Conservation (phyloP, 2,329 filamentous ascomycete genomes). For the Daldinia eschscholtzii region DNA sequence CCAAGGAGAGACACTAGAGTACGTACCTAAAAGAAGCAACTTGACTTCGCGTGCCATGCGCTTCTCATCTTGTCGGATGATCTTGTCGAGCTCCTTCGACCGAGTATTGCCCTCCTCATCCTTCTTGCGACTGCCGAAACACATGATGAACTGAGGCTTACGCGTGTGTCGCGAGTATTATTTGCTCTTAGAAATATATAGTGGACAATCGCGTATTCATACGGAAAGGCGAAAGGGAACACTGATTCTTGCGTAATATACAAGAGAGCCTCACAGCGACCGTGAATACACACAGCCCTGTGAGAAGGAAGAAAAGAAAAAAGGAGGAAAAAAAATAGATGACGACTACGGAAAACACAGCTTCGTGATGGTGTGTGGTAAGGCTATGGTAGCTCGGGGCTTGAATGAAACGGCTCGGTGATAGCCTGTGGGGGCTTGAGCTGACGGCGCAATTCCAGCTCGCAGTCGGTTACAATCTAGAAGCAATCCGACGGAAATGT, state of each 20-base stretch:
- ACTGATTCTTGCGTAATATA: constrained; percentile 24
- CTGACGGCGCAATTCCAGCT: constrained; percentile 31
- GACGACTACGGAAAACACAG: constrained; percentile 25
- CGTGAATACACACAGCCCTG: constrained; percentile 22
- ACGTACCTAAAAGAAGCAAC: constrained; percentile 88
- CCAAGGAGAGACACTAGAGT: constrained; percentile 26
- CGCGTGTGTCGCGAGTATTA: constrained; percentile 10
- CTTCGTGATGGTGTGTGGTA: constrained; percentile 27
- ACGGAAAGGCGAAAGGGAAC: constrained; percentile 16
- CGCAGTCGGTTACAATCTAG: constrained; percentile 4
- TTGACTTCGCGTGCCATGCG: constrained; percentile 89
- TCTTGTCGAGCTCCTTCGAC: constrained; percentile 85
- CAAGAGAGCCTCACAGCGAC: constrained; percentile 13
- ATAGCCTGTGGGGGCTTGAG: constrained; percentile 32
- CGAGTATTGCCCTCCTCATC: constrained; percentile 64
- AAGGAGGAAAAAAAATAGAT: constrained; percentile 17
- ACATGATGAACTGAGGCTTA: constrained; percentile 61
- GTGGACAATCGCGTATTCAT: constrained; percentile 25
- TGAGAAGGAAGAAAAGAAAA: constrained; percentile 8
- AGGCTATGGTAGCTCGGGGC: constrained; percentile 27
- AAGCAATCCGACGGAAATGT: constrained; percentile 15
- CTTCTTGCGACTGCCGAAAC: constrained; percentile 70
- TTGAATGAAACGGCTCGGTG: constrained; percentile 33
- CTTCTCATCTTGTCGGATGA: constrained; percentile 89
- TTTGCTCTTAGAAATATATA: constrained; percentile 14